Conservation (phyloP, 1,284 basidiomycete genomes). For the Leccinum pachyderme region DNA sequence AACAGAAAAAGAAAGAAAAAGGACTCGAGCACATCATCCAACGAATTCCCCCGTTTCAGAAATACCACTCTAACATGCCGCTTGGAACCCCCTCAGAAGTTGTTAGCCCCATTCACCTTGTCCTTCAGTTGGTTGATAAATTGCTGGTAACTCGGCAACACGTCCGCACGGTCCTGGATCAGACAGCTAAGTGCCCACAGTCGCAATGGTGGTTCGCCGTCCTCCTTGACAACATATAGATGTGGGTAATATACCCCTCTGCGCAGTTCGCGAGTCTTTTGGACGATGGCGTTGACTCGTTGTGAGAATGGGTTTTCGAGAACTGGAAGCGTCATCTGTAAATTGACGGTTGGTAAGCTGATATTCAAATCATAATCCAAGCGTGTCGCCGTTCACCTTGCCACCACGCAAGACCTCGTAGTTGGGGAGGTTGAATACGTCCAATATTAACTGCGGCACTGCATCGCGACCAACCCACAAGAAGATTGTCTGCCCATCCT, state of each 20-base stretch:
- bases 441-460: constrained; percentile 89
- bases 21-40: background rate
- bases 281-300: constrained; percentile 89
- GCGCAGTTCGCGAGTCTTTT: constrained; percentile 88
- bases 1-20: background rate
- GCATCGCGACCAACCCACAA: constrained; percentile 97
- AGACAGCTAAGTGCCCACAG: constrained; percentile 94
- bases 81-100: constrained; percentile 21
- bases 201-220: constrained; percentile 91
- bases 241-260: constrained; percentile 92
- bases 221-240: constrained; percentile 98
- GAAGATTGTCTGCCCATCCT: constrained; percentile 98
- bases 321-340: constrained; percentile 78
- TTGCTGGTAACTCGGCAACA: constrained; percentile 93
- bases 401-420: constrained; percentile 90
- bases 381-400: constrained; percentile 59
- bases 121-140: constrained; percentile 80
- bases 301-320: constrained; percentile 94
- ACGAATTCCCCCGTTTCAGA: background rate
- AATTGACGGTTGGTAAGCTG: constrained; percentile 7
- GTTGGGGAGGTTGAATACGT: constrained; percentile 90
- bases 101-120: constrained; percentile 50
- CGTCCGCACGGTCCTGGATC: constrained; percentile 95
- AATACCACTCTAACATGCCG: background rate
- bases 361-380: constrained; percentile 1